These are phyloP conservation scores for Avicennia marina DNA, from an alignment of 257 asterid genomes.

Conservation along the genomic window DNA sequence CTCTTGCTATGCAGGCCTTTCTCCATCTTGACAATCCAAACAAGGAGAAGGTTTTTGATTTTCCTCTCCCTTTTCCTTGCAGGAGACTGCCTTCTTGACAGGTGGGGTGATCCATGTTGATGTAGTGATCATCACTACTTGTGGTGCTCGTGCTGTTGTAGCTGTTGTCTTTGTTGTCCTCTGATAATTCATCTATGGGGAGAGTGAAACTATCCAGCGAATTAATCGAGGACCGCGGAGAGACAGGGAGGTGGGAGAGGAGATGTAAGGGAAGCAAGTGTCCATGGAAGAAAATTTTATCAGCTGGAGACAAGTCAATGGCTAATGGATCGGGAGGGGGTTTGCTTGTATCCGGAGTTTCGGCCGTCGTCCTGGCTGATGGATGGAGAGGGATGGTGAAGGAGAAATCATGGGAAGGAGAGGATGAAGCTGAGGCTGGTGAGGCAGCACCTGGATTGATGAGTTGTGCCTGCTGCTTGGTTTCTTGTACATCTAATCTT, in stretches of 20 bases:
- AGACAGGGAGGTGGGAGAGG: slow-evolving; percentile 43
- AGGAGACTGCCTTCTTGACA: neutral
- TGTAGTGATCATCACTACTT: neutral
- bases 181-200: neutral
- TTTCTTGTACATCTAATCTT: slow-evolving; percentile 10
- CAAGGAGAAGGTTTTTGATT: slow-evolving; percentile 56
- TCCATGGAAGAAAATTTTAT: slow-evolving; percentile 88
- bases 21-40: slow-evolving; percentile 23
- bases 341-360: neutral
- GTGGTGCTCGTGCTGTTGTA: neutral
- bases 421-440: slow-evolving; percentile 50
- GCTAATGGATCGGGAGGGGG: neutral
- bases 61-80: neutral
- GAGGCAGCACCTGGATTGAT: neutral
- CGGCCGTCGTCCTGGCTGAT: neutral
- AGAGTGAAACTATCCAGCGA: neutral
- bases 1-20: neutral
- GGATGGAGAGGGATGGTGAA: slow-evolving; percentile 67
- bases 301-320: slow-evolving; percentile 90
- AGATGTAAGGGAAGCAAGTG: slow-evolving; percentile 91
- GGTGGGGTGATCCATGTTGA: neutral
- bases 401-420: slow-evolving; percentile 90
- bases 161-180: neutral
- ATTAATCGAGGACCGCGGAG: neutral
- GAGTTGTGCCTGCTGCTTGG: slow-evolving; percentile 21